These are phyloP conservation scores for Apophysomyces elegans DNA, from an alignment of 371 early-diverging fungal genomes.

Conservation along the genomic window DNA sequence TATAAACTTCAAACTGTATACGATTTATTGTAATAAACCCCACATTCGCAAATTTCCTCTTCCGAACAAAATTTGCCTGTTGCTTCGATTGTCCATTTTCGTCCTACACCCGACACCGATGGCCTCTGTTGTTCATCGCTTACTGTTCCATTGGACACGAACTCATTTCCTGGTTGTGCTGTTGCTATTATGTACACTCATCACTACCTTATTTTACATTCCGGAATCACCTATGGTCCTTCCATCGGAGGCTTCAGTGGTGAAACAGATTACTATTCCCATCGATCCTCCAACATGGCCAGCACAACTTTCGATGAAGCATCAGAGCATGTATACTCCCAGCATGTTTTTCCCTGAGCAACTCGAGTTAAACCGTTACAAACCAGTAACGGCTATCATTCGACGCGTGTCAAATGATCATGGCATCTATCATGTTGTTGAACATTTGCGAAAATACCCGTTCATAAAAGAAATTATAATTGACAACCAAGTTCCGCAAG, in stretches of 20 bases:
- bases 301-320: not conserved
- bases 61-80: not conserved
- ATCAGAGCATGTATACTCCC: slow-evolving; percentile 40
- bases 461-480: slow-evolving; percentile 63
- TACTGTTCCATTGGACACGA: not conserved
- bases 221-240: not conserved
- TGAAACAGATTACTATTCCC: not conserved
- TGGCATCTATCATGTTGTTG: slow-evolving; percentile 49
- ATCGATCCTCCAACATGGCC: slow-evolving; percentile 6
- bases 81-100: not conserved
- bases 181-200: not conserved
- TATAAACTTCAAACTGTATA: too few species aligned
- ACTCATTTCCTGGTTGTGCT: not conserved
- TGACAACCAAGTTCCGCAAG: slow-evolving; percentile 51
- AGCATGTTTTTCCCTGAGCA: slow-evolving; percentile 43
- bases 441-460: slow-evolving; percentile 56
- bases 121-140: not conserved
- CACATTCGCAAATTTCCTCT: too few species aligned
- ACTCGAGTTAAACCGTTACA: slow-evolving; percentile 36
- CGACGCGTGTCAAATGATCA: slow-evolving; percentile 53
- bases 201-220: not conserved
- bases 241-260: not conserved
- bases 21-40: too few species aligned
- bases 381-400: slow-evolving; percentile 63
- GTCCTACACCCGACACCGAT: not conserved